These are phyloP conservation scores for Sporothrix luriei DNA, from an alignment of 2,329 filamentous ascomycete species.

Conservation along the genomic window DNA sequence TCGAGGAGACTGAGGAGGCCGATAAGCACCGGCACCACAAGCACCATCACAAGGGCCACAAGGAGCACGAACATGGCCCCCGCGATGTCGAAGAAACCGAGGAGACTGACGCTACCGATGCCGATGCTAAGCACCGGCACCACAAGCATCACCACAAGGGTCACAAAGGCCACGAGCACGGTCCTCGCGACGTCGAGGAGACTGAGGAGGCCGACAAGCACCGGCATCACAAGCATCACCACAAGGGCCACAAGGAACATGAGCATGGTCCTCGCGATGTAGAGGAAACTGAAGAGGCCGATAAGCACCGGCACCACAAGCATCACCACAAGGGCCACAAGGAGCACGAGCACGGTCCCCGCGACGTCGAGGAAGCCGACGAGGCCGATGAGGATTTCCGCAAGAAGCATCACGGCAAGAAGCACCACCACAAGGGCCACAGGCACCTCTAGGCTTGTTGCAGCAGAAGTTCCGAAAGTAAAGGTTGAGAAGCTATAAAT, in stretches of 20 bases:
- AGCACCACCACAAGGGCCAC: conserved; percentile 16
- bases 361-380: not conserved
- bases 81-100: no score
- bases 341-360: not conserved
- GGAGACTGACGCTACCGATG: not conserved
- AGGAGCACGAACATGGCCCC: no score
- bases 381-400: not conserved
- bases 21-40: no score
- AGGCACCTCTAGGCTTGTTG: conserved; percentile 2
- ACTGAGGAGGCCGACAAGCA: not conserved
- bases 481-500: not conserved
- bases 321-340: no score
- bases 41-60: no score
- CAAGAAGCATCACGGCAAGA: not conserved
- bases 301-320: not conserved
- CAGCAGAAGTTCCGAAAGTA: not conserved
- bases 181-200: not conserved
- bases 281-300: not conserved
- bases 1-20: not conserved
- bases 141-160: not conserved
- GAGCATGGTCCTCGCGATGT: no score
- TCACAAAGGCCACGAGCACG: not conserved
- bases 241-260: no score
- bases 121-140: not conserved
- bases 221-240: no score